Evolutionary conservation across 257 asterid genomes (phyloP).

Genomic region (Solanum sparsipilum): DNA sequence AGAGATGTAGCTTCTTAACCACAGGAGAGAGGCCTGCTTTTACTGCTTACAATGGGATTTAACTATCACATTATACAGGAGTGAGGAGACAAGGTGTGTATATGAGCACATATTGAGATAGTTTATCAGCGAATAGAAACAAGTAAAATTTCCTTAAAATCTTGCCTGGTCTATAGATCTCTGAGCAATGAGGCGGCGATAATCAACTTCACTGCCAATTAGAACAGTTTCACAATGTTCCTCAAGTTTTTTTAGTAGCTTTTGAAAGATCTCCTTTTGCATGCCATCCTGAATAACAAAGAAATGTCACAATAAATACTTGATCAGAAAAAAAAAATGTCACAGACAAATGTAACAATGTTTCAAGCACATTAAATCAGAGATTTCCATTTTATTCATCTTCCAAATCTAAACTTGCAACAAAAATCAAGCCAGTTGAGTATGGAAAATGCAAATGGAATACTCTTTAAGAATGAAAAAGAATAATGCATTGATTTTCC

Average conservation of each 20-base stretch:
- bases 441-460: not conserved
- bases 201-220: slow-evolving; percentile 90
- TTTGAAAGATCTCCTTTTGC: slow-evolving; percentile 86
- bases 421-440: not conserved
- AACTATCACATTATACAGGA: not conserved
- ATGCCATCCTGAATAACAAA: slow-evolving; percentile 72
- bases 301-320: not conserved
- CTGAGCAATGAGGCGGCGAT: slow-evolving; percentile 73
- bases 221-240: slow-evolving; percentile 62
- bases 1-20: not conserved
- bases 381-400: not conserved
- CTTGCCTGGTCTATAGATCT: slow-evolving; percentile 72
- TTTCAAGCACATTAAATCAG: not conserved
- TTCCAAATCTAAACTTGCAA: not conserved
- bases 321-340: not conserved
- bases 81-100: not conserved
- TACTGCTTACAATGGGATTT: not conserved
- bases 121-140: not conserved
- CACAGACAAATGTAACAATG: not conserved
- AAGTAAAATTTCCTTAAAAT: not conserved
- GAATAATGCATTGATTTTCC: not conserved
- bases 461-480: not conserved
- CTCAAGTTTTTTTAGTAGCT: slow-evolving; percentile 52
- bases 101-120: not conserved
- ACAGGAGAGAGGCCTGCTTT: not conserved